phyloP scores from a whole-genome alignment of 73 alveolate species.

The Paramecium caudatum region DNA sequence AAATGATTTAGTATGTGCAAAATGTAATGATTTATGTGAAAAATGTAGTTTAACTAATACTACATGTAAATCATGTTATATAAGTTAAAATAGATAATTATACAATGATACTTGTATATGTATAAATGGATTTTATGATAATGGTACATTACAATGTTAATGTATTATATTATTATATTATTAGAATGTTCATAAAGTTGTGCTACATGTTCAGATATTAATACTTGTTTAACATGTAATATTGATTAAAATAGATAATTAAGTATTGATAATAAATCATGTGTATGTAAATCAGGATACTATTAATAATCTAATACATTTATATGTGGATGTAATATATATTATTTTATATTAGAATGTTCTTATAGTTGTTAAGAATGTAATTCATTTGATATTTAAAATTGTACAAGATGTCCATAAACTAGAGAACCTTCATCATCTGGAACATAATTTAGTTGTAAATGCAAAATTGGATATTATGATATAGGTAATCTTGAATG shows the following conservation, averaged over 20 bases:
- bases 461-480: slow-evolving; percentile 59
- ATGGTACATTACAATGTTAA: neutral
- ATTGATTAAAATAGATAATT: neutral
- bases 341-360: neutral
- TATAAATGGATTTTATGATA: slow-evolving; percentile 20
- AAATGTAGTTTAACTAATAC: neutral
- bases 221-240: neutral
- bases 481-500: neutral
- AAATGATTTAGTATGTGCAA: slow-evolving; percentile 36
- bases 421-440: neutral
- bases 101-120: slow-evolving; percentile 25
- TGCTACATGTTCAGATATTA: neutral
- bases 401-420: slow-evolving; percentile 60
- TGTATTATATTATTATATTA: neutral
- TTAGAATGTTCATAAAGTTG: neutral
- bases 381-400: neutral
- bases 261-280: slow-evolving; percentile 13
- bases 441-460: neutral
- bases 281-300: slow-evolving; percentile 47
- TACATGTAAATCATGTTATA: neutral
- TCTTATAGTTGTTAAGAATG: slow-evolving; percentile 17
- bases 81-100: neutral
- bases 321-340: neutral
- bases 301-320: neutral
- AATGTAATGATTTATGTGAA: slow-evolving; percentile 28